These are phyloP conservation scores for Trichoderma reesei DNA, from an alignment of 495 filamentous ascomycete species.

Conservation along the genomic window DNA sequence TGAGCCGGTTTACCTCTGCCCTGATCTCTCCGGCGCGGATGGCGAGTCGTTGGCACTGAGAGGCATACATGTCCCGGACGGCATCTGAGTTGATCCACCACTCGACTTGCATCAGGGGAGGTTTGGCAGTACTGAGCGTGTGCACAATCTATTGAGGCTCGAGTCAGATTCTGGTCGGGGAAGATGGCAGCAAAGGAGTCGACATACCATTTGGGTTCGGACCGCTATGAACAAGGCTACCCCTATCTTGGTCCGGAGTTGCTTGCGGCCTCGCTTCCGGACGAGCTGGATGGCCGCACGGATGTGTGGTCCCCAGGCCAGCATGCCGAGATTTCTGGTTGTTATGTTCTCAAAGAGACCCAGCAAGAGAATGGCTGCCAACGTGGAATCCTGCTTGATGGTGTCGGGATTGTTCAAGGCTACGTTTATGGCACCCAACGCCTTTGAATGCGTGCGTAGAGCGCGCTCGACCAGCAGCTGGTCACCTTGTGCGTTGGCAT, in stretches of 20 bases:
- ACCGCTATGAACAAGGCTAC: conserved; percentile 43
- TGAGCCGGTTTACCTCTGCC: conserved; percentile 31
- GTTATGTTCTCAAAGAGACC: conserved; percentile 53
- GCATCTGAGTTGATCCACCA: conserved; percentile 39
- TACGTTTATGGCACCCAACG: conserved; percentile 4
- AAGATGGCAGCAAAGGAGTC: background rate
- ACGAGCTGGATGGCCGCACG: conserved; percentile 46
- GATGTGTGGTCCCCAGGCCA: conserved; percentile 45
- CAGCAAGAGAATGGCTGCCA: conserved; percentile 53
- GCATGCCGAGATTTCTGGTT: conserved; percentile 32
- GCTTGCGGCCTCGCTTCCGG: conserved; percentile 41
- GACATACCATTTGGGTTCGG: conserved; percentile 39
- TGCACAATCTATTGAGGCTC: conserved; percentile 30
- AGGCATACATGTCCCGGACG: conserved; percentile 29
- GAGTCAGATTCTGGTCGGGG: background rate
- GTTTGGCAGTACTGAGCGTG: conserved; percentile 32
- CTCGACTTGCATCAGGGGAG: conserved; percentile 37
- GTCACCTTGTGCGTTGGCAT: conserved; percentile 27
- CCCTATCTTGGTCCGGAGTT: conserved; percentile 37
- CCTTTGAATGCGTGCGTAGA: conserved; percentile 9
- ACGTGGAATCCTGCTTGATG: conserved; percentile 39
- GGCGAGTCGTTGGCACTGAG: conserved; percentile 32
- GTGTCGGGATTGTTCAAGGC: conserved; percentile 7
- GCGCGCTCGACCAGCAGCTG: conserved; percentile 20
- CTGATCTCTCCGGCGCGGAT: conserved; percentile 38